Evolutionary conservation across 805 yeast genomes (phyloP), one percentile per base, ranked within the genome.

Genomic region (Lachancea sp.): DNA sequence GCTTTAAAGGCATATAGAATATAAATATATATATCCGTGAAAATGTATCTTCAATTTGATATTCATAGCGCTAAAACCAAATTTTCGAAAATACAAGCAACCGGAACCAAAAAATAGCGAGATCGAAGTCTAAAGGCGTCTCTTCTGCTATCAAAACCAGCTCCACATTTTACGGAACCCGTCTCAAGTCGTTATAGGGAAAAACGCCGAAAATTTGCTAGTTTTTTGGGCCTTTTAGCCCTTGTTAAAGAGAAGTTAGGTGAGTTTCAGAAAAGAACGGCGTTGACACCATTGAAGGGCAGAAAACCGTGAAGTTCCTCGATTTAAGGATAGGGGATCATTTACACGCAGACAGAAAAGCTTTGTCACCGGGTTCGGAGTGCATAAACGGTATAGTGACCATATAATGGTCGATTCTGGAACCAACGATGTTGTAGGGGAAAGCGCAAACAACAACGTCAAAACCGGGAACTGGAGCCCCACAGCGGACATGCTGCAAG

Each of bases 391-490:
- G 25, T 22, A 22, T 8, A 22, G 25, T 29, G 31, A 13, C 15
- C 31, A 29, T 32, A 32, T 10, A 12, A 22, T 36, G 39, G 39
- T 18, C n/a, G 31, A 22, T 15, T 7, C 18, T 9, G 39, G 39
- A 17, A 25, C 19, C 12, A 26, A 5, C 15, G 31, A 35, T 25
- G 13, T 4, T 8, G 30, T 25, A n/a, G 20, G 19, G 19, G 39
- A 36, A 36, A 26, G 22, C 16, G 22, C 26, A 18, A 35, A 35
- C 9, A 32, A 39, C 12, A 18, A 27, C 32, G n/a, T 29, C 29
- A 31, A 32, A n/a, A 11, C 31, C 10, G 31, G 31, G 22, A 15
- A 25, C n/a, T 36, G 39, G 39, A 36, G 39, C 16, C 39, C 39
- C 9, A 36, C 22, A 8, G 31, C n/a, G 5, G 31, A 36, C 12